Conservation (phyloP, 805 yeast species). For the Teunomyces cretensis region DNA sequence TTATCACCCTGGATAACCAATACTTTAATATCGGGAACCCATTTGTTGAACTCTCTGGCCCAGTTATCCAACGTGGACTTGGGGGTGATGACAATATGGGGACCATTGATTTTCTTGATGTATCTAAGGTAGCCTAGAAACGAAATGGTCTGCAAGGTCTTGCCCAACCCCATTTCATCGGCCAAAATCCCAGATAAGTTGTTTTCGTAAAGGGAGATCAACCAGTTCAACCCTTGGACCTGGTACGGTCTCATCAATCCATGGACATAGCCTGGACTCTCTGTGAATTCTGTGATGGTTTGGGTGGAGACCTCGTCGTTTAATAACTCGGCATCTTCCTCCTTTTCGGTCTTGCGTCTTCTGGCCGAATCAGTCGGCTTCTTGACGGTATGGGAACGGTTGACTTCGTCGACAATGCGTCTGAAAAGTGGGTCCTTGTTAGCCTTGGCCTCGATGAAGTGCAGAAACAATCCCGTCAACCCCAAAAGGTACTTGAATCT, state of each 20-base stretch:
- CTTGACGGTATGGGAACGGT: conserved; percentile 7
- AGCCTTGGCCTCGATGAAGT: conserved; percentile 66
- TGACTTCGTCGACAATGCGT: conserved; percentile 47
- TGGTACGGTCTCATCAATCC: conserved; percentile 74
- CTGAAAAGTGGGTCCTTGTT: conserved; percentile 57
- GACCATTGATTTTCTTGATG: conserved; percentile 60
- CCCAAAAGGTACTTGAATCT: conserved; percentile 68
- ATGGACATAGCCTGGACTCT: conserved; percentile 49
- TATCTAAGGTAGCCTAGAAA: conserved; percentile 71
- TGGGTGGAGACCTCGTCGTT: conserved; percentile 45
- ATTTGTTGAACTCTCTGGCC: conserved; percentile 70
- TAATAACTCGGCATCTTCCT: conserved; percentile 75
- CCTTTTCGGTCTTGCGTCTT: conserved; percentile 71
- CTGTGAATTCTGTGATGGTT: conserved; percentile 47
- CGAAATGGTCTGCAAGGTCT: conserved; percentile 77
- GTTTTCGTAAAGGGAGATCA: conserved; percentile 65
- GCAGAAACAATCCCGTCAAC: conserved; percentile 63
- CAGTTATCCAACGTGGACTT: conserved; percentile 81
- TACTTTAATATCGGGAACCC: conserved; percentile 79
- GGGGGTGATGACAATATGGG: conserved; percentile 75
- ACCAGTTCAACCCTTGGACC: conserved; percentile 80
- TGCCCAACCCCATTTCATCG: conserved; percentile 86
- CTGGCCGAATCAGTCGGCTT: conserved; percentile 27
- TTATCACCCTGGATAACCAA: conserved; percentile 75
- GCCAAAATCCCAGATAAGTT: conserved; percentile 75